These are phyloP conservation scores for Physcomitrellopsis africana DNA, from an alignment of 225 moss, liverwort and hornwort species.

Conservation along the genomic window DNA sequence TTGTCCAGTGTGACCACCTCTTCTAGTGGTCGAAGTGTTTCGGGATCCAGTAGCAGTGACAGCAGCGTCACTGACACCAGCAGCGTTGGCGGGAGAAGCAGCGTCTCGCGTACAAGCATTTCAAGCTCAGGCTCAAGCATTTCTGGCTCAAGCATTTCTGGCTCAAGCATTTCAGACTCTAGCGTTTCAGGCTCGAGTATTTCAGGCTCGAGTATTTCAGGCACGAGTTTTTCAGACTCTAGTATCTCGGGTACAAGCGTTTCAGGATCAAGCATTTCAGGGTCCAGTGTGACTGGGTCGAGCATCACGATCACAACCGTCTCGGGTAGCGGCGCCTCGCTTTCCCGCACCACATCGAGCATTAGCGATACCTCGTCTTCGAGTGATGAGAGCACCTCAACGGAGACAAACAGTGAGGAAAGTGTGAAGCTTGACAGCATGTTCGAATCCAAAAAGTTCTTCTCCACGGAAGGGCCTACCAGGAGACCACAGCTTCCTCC, in stretches of 20 bases:
- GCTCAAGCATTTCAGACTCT: background rate
- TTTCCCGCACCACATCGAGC: conserved; percentile 15
- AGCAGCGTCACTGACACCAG: background rate
- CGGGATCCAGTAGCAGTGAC: too few species aligned
- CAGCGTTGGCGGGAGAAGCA: conserved; percentile 15
- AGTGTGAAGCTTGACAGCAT: conserved; percentile 34
- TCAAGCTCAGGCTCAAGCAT: background rate
- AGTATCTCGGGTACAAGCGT: too few species aligned
- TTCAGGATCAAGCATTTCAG: too few species aligned
- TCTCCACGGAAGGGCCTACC: conserved; percentile 23
- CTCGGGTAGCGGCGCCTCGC: conserved; percentile 20
- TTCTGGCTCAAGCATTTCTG: background rate
- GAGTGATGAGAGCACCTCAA: conserved; percentile 25
- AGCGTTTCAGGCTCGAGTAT: conserved; percentile 20
- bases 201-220: background rate
- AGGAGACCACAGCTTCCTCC: conserved; percentile 31
- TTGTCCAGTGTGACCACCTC: conserved; percentile 24
- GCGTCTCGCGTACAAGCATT: conserved; percentile 8
- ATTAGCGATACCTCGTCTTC: conserved; percentile 21
- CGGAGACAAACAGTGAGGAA: conserved; percentile 16
- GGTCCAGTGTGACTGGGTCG: too few species aligned
- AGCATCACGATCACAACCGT: background rate
- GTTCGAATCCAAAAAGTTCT: conserved; percentile 31
- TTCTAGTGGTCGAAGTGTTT: conserved; percentile 6
- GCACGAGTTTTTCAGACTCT: background rate